These are phyloP conservation scores for Leishmania tarentolae DNA, from an alignment of 208 protist genomes.

Conservation along the genomic window DNA sequence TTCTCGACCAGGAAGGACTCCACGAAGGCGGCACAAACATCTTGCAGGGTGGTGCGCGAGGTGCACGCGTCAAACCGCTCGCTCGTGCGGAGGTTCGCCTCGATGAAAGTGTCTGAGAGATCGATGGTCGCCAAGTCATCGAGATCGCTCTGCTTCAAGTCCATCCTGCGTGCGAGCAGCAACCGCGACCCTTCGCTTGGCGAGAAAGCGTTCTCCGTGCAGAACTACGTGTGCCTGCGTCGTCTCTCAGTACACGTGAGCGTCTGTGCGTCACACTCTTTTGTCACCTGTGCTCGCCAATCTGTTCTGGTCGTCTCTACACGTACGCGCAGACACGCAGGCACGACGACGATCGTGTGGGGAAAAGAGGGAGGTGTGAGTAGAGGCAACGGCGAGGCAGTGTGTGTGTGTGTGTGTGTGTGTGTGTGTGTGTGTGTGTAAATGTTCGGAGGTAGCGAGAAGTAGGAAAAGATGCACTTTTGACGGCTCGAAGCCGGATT, in stretches of 20 bases:
- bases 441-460: background rate
- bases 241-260: background rate
- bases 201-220: background rate
- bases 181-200: background rate
- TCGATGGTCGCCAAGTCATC: conserved; percentile 63
- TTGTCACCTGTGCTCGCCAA: background rate
- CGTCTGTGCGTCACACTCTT: background rate
- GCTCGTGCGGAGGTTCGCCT: conserved; percentile 36
- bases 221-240: background rate
- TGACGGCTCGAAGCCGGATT: background rate
- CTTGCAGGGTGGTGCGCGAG: conserved; percentile 42
- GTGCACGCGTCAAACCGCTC: conserved; percentile 38
- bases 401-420: too few relatives aligned
- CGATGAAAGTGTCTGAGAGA: conserved; percentile 59
- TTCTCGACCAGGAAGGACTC: conserved; percentile 62
- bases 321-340: background rate
- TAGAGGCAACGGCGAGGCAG: background rate
- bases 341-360: background rate
- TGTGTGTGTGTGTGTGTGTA: background rate
- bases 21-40: conserved; percentile 72
- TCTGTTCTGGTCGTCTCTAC: background rate
- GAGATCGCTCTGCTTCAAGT: conserved; percentile 45
- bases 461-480: background rate
- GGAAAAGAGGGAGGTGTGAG: background rate
- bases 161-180: conserved; percentile 2